A percentile compares a stretch with the other conserved stretches of the same genome.
Evolutionary conservation across 2,329 filamentous ascomycete genomes (phyloP).

Genomic region (Paradendryphiella salina): DNA sequence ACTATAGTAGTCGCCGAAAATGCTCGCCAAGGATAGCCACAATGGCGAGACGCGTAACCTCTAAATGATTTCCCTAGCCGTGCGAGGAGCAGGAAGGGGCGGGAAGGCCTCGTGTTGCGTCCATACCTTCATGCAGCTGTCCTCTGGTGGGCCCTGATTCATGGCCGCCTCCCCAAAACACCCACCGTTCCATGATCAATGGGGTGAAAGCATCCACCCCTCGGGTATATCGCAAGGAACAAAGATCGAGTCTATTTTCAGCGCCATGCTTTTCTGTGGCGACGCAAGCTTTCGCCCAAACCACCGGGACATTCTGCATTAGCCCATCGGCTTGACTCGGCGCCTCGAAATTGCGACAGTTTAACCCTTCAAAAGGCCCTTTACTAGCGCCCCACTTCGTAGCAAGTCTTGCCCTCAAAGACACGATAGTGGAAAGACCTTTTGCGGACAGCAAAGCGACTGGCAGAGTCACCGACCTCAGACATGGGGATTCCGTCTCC

Average conservation of each 20-base stretch:
- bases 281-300: slow-evolving; percentile 11
- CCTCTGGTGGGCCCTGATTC: slow-evolving; percentile 7
- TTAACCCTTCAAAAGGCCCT: slow-evolving; percentile 1
- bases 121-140: slow-evolving; percentile 8
- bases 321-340: slow-evolving; percentile 6
- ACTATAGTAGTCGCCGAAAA: not conserved
- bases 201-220: slow-evolving; percentile 1
- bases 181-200: slow-evolving; percentile 13
- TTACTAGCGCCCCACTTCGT: not conserved
- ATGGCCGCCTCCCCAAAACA: slow-evolving; percentile 12
- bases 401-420: not conserved
- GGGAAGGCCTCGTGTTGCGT: slow-evolving; percentile 16
- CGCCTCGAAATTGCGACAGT: slow-evolving; percentile 3
- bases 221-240: slow-evolving; percentile 9
- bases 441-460: not conserved
- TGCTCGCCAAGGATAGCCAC: not conserved
- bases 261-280: slow-evolving; percentile 4
- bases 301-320: slow-evolving; percentile 5
- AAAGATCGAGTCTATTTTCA: slow-evolving; percentile 12
- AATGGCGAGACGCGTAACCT: slow-evolving; percentile 1
- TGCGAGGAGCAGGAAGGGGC: slow-evolving; percentile 2
- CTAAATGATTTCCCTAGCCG: not conserved
- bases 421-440: not conserved
- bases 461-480: not conserved
- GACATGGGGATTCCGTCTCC: not conserved